Percentiles rank a stretch among this genome's conserved stretches.
These are phyloP conservation scores for Podila minutissima DNA, from an alignment of 192 early-diverging fungal genomes.

Conservation along the genomic window DNA sequence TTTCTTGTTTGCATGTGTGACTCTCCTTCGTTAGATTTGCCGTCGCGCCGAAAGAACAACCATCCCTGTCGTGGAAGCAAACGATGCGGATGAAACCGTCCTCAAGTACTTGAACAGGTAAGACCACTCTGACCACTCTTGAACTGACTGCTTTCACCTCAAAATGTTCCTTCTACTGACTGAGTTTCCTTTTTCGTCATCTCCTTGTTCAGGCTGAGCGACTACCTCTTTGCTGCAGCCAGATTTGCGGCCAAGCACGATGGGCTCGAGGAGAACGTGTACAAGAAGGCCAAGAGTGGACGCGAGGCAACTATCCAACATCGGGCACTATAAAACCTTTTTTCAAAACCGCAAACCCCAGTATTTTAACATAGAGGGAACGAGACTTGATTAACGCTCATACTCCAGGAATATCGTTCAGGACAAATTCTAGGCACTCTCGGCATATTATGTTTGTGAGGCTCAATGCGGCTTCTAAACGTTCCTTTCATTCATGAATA, in stretches of 20 bases:
- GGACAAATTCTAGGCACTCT: no score
- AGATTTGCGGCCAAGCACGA: conserved; percentile 81
- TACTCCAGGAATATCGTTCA: no score
- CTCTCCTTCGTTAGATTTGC: conserved; percentile 57
- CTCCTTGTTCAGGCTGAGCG: conserved; percentile 68
- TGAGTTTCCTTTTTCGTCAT: neutral
- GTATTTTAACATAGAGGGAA: no score
- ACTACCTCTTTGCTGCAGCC: conserved; percentile 92
- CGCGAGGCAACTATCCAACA: conserved; percentile 39
- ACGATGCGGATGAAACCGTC: conserved; percentile 65
- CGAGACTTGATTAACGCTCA: no score
- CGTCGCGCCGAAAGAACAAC: conserved; percentile 88
- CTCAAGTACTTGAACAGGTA: conserved; percentile 78
- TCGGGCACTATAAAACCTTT: conserved; percentile 9
- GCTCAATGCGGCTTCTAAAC: no score
- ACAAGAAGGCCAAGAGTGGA: conserved; percentile 61
- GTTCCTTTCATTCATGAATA: no score
- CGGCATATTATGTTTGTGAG: no score
- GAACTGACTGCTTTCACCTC: neutral
- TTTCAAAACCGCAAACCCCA: no score
- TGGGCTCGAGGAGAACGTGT: conserved; percentile 79
- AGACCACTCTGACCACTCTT: neutral
- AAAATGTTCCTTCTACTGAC: neutral
- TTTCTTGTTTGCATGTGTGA: neutral
- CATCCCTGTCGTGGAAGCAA: conserved; percentile 71